Evolutionary conservation across 2,329 filamentous ascomycete genomes (phyloP).

Genomic region (Aphanocladium album): DNA sequence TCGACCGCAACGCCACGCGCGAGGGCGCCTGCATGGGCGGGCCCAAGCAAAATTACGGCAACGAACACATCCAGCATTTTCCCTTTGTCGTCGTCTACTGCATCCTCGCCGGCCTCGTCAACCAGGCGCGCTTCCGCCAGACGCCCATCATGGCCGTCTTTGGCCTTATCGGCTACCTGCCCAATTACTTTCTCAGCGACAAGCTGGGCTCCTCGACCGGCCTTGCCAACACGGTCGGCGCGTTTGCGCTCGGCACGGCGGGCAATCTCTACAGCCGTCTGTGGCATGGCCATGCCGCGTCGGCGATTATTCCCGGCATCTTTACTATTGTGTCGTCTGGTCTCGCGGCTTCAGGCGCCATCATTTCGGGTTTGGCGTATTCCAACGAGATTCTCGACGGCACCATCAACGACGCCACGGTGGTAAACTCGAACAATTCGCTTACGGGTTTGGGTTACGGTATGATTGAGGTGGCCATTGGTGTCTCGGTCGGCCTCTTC

Average conservation of each 20-base stretch:
- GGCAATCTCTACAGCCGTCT: constrained; percentile 5
- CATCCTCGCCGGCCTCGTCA: constrained; percentile 10
- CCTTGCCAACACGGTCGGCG: constrained; percentile 9
- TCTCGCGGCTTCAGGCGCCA: constrained; percentile 2
- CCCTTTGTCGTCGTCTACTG: constrained; percentile 9
- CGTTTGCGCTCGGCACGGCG: constrained; percentile 9
- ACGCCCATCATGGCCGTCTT: constrained; percentile 13
- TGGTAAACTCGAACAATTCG: background rate
- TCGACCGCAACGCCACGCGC: constrained; percentile 45
- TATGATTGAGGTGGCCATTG: constrained; percentile 8
- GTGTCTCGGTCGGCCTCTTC: constrained; percentile 2
- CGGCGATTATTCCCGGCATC: constrained; percentile 12
- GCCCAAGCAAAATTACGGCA: background rate
- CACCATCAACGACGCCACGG: background rate
- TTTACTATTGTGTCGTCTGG: constrained; percentile 12
- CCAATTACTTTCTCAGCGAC: constrained; percentile 10
- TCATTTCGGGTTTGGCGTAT: constrained; percentile 4
- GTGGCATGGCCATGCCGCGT: constrained; percentile 10
- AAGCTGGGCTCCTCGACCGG: background rate
- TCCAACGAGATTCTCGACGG: background rate
- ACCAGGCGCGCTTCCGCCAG: constrained; percentile 8
- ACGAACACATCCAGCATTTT: constrained; percentile 7
- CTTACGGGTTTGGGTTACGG: background rate
- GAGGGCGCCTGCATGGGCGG: constrained; percentile 38
- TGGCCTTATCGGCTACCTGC: constrained; percentile 6